phyloP scores from a whole-genome alignment of 225 moss, liverwort and hornwort species.

The Marchantia polymorpha region DNA sequence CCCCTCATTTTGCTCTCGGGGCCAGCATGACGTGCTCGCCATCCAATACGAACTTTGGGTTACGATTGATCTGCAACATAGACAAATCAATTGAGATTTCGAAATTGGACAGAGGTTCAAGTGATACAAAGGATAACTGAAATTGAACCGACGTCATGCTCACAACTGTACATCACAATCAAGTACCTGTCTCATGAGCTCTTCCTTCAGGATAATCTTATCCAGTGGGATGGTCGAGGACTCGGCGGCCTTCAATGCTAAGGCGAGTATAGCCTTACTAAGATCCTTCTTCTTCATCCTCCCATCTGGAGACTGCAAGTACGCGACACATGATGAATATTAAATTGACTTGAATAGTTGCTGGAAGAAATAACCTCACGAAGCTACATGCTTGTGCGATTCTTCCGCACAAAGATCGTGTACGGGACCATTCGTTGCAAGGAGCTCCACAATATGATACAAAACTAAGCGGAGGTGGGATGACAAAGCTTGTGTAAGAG shows the following conservation, averaged over 20 bases:
- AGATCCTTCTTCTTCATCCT: slow-evolving; percentile 40
- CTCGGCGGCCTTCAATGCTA: slow-evolving; percentile 34
- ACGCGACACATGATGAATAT: background rate
- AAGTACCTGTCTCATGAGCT: slow-evolving; percentile 45
- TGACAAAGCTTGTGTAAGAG: background rate
- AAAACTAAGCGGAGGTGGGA: background rate
- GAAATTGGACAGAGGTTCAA: background rate
- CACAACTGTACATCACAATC: background rate
- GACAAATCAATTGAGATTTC: background rate
- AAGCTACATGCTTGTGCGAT: background rate
- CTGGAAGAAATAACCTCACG: background rate
- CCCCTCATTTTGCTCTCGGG: slow-evolving; percentile 5
- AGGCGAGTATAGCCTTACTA: slow-evolving; percentile 27
- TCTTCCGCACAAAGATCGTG: too few species aligned
- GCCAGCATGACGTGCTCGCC: slow-evolving; percentile 39
- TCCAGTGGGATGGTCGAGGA: slow-evolving; percentile 31
- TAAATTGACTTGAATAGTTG: background rate
- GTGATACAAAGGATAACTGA: background rate
- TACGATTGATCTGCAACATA: slow-evolving; percentile 31
- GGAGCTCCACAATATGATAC: too few species aligned
- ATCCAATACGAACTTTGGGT: slow-evolving; percentile 37
- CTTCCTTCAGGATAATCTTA: slow-evolving; percentile 34
- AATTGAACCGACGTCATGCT: background rate
- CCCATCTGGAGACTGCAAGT: slow-evolving; percentile 33
- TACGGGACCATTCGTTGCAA: too few species aligned